Evolutionary conservation across 2,329 filamentous ascomycete genomes (phyloP).

Genomic region (Trichoderma afroharzianum): DNA sequence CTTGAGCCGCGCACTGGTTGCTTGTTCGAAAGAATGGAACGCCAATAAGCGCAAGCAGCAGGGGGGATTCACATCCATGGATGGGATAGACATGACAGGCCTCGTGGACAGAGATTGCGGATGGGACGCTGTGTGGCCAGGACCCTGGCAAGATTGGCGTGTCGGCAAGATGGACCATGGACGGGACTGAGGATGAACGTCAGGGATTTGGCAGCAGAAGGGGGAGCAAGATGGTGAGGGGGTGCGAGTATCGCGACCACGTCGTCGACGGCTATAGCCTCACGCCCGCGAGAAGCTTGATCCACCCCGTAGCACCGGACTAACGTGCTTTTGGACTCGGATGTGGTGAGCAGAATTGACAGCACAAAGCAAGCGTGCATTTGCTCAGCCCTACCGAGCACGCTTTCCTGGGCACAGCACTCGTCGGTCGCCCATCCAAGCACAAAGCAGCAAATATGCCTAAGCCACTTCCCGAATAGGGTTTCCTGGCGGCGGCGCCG

Average conservation of each 20-base stretch:
- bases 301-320: not conserved
- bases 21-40: not conserved
- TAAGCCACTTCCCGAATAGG: conserved; percentile 13
- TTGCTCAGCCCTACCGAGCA: conserved; percentile 19
- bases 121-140: conserved; percentile 16
- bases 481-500: conserved; percentile 5
- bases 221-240: not conserved
- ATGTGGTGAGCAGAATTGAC: conserved; percentile 7
- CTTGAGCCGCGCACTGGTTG: conserved; percentile 5
- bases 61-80: conserved; percentile 3
- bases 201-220: conserved; percentile 13
- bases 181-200: conserved; percentile 16
- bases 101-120: conserved; percentile 20
- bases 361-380: not conserved
- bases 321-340: not conserved
- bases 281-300: not conserved
- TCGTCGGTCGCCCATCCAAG: not conserved
- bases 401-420: not conserved
- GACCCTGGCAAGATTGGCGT: conserved; percentile 19
- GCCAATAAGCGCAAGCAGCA: conserved; percentile 4
- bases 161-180: conserved; percentile 17
- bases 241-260: conserved; percentile 7
- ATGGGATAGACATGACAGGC: conserved; percentile 8
- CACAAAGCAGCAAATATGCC: not conserved
- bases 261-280: not conserved